Conservation (phyloP, 805 yeast genomes). For the Kodamaea leandrae region DNA sequence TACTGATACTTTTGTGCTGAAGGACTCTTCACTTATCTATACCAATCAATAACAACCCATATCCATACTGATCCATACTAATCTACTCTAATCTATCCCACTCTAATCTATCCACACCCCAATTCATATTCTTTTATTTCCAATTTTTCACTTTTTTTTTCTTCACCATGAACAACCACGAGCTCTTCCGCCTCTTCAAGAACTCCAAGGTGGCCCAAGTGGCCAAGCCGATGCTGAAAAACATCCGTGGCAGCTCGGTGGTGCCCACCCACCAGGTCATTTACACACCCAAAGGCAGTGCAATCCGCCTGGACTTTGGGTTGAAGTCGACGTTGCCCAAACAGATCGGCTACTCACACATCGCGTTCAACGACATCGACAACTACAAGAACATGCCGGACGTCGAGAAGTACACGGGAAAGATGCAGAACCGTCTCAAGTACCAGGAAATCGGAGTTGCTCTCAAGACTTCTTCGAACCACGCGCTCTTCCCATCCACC, state of each 20-base stretch:
- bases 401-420: constrained; percentile 62
- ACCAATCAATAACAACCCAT: too few species aligned
- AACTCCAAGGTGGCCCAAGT: constrained; percentile 44
- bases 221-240: constrained; percentile 38
- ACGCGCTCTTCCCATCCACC: constrained; percentile 31
- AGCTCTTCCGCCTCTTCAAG: constrained; percentile 34
- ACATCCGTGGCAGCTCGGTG: constrained; percentile 27
- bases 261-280: constrained; percentile 72
- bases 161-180: constrained; percentile 27
- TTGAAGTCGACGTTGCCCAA: constrained; percentile 68
- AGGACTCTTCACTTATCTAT: too few species aligned
- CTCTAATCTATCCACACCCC: too few species aligned
- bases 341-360: constrained; percentile 54
- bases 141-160: not conserved
- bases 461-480: constrained; percentile 30
- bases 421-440: constrained; percentile 57
- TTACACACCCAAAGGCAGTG: constrained; percentile 63
- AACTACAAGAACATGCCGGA: constrained; percentile 65
- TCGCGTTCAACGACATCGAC: constrained; percentile 66
- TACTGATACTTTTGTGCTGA: too few species aligned
- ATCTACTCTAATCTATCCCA: too few species aligned
- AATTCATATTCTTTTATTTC: too few species aligned
- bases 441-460: constrained; percentile 68
- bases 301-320: constrained; percentile 72
- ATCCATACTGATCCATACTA: too few species aligned